Evolutionary conservation across 305 asterid species (phyloP).

Genomic region (Lippia alba): DNA sequence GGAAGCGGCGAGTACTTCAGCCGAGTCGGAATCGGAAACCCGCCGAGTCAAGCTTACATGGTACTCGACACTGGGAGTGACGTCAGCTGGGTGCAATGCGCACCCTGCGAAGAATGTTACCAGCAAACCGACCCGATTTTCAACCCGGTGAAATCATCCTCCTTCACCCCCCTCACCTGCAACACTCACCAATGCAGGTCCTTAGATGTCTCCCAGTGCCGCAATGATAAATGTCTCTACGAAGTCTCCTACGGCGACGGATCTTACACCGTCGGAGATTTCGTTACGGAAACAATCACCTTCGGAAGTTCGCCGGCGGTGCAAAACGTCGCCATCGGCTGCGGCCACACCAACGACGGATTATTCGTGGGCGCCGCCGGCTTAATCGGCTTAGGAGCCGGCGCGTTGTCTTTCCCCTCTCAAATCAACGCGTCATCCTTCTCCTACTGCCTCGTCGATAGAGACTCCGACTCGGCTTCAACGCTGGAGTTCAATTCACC

Average conservation of each 20-base stretch:
- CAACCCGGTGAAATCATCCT: conserved; percentile 72
- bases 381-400: too few relatives aligned
- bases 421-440: neutral
- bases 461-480: neutral
- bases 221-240: neutral
- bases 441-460: neutral
- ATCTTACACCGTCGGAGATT: neutral
- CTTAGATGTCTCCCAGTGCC: neutral
- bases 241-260: neutral
- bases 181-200: conserved; percentile 11
- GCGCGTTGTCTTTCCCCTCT: neutral
- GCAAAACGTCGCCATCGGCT: too few relatives aligned
- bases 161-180: conserved; percentile 71
- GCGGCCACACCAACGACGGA: too few relatives aligned
- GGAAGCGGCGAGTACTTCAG: conserved; percentile 97
- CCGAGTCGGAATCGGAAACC: conserved; percentile 85
- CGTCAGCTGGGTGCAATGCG: conserved; percentile 94
- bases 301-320: too few relatives aligned
- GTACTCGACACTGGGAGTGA: conserved; percentile 95
- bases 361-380: too few relatives aligned
- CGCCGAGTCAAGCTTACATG: conserved; percentile 72
- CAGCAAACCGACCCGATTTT: conserved; percentile 97
- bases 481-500: neutral
- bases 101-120: conserved; percentile 95
- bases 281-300: neutral